A percentile compares a stretch with the other conserved stretches of the same genome.
Conservation (phyloP, 2,329 filamentous ascomycete genomes). For the Ilyonectria sp. region DNA sequence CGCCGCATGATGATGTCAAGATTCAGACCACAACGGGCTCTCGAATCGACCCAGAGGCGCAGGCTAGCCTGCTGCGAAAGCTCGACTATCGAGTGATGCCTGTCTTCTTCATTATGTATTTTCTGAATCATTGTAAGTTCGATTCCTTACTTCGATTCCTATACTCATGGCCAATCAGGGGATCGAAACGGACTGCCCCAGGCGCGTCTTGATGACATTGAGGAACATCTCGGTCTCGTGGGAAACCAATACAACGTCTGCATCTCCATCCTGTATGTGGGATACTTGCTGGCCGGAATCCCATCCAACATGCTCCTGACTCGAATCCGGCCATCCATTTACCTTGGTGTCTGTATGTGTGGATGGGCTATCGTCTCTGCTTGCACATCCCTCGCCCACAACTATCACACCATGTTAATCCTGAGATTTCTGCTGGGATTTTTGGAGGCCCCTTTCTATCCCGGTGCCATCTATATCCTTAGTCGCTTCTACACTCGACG, state of each 20-base stretch:
- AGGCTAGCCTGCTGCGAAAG: not conserved
- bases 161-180: not conserved
- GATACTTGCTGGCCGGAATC: constrained; percentile 49
- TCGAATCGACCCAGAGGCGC: no score
- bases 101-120: not conserved
- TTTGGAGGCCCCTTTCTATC: constrained; percentile 58
- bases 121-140: constrained; percentile 1
- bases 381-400: constrained; percentile 57
- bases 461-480: constrained; percentile 39
- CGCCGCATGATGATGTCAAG: no score
- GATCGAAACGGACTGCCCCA: constrained; percentile 71
- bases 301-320: constrained; percentile 58
- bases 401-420: constrained; percentile 59
- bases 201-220: constrained; percentile 67
- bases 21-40: no score
- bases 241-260: constrained; percentile 54
- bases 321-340: constrained; percentile 59
- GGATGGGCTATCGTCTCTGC: constrained; percentile 59
- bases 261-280: constrained; percentile 53
- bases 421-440: constrained; percentile 59
- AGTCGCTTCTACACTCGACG: not conserved
- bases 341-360: constrained; percentile 56
- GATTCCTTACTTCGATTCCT: not conserved
- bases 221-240: constrained; percentile 64
- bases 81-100: not conserved